phyloP scores from a whole-genome alignment of 108 stramenopile genomes.

The Conticribra guillardii region DNA sequence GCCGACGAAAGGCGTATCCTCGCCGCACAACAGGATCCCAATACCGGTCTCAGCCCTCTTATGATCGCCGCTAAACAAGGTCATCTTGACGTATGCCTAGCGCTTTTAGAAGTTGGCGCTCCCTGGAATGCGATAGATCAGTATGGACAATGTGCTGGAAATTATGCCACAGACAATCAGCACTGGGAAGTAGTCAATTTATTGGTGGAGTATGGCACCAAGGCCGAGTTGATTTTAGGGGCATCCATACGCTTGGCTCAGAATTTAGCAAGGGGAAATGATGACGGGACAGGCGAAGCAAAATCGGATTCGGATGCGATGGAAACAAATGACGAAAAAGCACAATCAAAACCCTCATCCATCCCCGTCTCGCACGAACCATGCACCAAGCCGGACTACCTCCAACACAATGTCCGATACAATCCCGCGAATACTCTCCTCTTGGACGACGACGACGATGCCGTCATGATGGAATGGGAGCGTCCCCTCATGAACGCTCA shows the following conservation, averaged over 20 bases:
- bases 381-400: slow-evolving; percentile 83
- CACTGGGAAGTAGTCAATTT: slow-evolving; percentile 85
- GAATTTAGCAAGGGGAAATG: slow-evolving; percentile 3
- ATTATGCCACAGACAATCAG: slow-evolving; percentile 79
- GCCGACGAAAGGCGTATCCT: slow-evolving; percentile 34
- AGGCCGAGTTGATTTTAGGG: slow-evolving; percentile 84
- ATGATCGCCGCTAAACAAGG: slow-evolving; percentile 74
- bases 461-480: slow-evolving; percentile 99
- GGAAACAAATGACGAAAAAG: background rate
- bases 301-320: slow-evolving; percentile 4
- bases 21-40: slow-evolving; percentile 68
- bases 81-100: slow-evolving; percentile 53
- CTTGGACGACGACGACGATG: slow-evolving; percentile 86
- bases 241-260: slow-evolving; percentile 56
- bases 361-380: slow-evolving; percentile 63
- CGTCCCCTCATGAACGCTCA: slow-evolving; percentile 92
- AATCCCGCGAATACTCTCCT: slow-evolving; percentile 61
- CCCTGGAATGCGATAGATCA: slow-evolving; percentile 95
- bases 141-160: slow-evolving; percentile 84
- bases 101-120: slow-evolving; percentile 70
- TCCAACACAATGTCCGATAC: slow-evolving; percentile 65
- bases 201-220: slow-evolving; percentile 79
- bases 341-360: background rate
- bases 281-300: background rate
- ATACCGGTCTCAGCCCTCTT: slow-evolving; percentile 77